Percentiles rank a stretch among this genome's conserved stretches.
phyloP scores from a whole-genome alignment of 495 filamentous ascomycete species.

The Talaromyces wortmannii region DNA sequence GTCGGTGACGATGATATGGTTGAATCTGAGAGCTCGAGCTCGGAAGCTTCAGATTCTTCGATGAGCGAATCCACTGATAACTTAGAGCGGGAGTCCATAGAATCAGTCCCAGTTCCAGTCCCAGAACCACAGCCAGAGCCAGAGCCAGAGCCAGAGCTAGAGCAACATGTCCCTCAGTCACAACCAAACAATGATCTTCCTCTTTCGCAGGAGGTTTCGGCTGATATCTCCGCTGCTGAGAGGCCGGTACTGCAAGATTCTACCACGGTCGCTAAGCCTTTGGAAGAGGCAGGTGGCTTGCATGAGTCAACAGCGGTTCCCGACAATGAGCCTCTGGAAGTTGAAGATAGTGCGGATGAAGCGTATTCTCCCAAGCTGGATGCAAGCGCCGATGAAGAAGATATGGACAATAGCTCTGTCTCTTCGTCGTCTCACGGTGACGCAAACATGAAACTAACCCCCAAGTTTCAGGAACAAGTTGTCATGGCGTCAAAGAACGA shows the following conservation, averaged over 20 bases:
- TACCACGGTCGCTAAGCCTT: not conserved
- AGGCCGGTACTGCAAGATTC: not conserved
- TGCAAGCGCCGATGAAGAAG: not conserved
- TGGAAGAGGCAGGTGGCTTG: no score
- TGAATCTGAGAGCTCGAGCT: conserved; percentile 5
- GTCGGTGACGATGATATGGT: not conserved
- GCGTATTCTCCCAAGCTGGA: conserved; percentile 3
- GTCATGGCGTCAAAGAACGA: conserved; percentile 4
- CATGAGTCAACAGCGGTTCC: not conserved
- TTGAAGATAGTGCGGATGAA: conserved; percentile 20
- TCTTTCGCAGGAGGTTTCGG: conserved; percentile 1
- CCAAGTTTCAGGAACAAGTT: conserved; percentile 18
- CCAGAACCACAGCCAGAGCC: not conserved
- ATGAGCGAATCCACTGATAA: conserved; percentile 35
- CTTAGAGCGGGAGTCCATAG: conserved; percentile 11
- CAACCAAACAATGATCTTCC: not conserved
- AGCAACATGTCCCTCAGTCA: not conserved
- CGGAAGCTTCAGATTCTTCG: conserved; percentile 29
- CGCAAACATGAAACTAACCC: conserved; percentile 24
- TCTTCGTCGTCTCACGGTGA: conserved; percentile 13
- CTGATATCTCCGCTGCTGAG: not conserved
- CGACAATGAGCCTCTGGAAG: conserved; percentile 55
- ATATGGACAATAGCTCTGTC: conserved; percentile 8
- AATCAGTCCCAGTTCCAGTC: no score
- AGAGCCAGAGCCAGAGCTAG: not conserved